phyloP scores from a whole-genome alignment of 441 rosid species.

The Raphanus hybrid region DNA sequence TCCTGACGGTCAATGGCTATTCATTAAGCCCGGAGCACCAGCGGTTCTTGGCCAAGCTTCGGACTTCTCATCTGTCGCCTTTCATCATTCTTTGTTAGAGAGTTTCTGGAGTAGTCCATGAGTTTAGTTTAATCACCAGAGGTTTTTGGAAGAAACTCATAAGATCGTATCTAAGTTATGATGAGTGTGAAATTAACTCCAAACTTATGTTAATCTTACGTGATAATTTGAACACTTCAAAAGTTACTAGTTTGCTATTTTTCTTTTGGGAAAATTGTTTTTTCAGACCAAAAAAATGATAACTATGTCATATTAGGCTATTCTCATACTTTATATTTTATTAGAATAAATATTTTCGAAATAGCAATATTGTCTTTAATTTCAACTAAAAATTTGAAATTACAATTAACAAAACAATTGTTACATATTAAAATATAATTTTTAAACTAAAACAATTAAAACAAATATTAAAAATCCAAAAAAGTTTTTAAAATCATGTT shows the following conservation, averaged over 20 bases:
- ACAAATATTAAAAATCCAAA: too few relatives aligned
- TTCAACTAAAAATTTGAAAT: too few relatives aligned
- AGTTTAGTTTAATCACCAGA: background rate
- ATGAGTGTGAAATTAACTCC: background rate
- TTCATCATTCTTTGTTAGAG: constrained; percentile 72
- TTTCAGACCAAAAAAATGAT: too few relatives aligned
- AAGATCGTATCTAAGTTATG: background rate
- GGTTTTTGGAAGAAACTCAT: background rate
- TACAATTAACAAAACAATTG: too few relatives aligned
- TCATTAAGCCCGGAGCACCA: constrained; percentile 86
- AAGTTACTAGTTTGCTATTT: background rate
- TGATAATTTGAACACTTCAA: background rate
- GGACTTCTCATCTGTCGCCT: constrained; percentile 63
- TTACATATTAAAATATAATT: too few relatives aligned
- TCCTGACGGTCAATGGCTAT: constrained; percentile 78
- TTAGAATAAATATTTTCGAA: too few relatives aligned
- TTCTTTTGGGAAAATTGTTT: too few relatives aligned
- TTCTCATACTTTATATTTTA: too few relatives aligned
- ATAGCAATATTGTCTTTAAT: too few relatives aligned
- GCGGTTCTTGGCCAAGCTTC: constrained; percentile 94
- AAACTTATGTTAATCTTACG: background rate
- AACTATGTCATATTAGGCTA: too few relatives aligned
- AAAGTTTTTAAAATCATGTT: too few relatives aligned
- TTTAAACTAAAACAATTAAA: too few relatives aligned
- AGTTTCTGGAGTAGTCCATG: constrained; percentile 76